Percentiles rank a stretch among this genome's conserved stretches.
phyloP scores from a whole-genome alignment of 306 rosid genomes.

The Inga laurina region DNA sequence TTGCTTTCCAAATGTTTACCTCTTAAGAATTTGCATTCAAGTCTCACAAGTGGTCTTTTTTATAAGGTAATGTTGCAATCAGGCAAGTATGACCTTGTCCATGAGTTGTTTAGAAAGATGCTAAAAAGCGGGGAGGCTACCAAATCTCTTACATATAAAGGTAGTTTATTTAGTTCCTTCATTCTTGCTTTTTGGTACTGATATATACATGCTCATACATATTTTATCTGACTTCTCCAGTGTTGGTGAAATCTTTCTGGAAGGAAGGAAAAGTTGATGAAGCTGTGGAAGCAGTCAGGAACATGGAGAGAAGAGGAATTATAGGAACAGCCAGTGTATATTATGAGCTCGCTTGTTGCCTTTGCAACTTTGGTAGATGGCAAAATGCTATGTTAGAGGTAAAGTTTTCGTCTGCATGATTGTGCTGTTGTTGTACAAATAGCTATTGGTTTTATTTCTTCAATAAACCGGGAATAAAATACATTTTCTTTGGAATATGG shows the following conservation, averaged over 20 bases:
- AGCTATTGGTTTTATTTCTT: not conserved
- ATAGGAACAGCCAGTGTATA: conserved; percentile 74
- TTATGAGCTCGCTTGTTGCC: conserved; percentile 91
- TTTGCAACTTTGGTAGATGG: conserved; percentile 88
- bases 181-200: conserved; percentile 29
- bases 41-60: conserved; percentile 60
- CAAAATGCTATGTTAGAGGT: conserved; percentile 83
- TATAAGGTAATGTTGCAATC: conserved; percentile 87
- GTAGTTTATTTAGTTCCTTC: conserved; percentile 44
- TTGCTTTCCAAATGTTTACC: conserved; percentile 32
- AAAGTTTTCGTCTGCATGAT: conserved; percentile 25
- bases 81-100: conserved; percentile 79
- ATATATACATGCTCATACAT: conserved; percentile 36
- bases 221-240: conserved; percentile 41
- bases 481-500: conserved; percentile 29
- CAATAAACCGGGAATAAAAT: conserved; percentile 20
- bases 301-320: conserved; percentile 85
- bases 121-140: conserved; percentile 69
- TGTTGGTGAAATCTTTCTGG: conserved; percentile 83
- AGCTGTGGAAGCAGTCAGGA: conserved; percentile 79
- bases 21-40: conserved; percentile 38
- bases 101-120: conserved; percentile 75
- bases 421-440: conserved; percentile 13
- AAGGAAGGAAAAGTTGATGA: conserved; percentile 75
- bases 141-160: conserved; percentile 81